Conservation (phyloP, 192 early-diverging fungal species). For the Gamsiella multidivaricata region DNA sequence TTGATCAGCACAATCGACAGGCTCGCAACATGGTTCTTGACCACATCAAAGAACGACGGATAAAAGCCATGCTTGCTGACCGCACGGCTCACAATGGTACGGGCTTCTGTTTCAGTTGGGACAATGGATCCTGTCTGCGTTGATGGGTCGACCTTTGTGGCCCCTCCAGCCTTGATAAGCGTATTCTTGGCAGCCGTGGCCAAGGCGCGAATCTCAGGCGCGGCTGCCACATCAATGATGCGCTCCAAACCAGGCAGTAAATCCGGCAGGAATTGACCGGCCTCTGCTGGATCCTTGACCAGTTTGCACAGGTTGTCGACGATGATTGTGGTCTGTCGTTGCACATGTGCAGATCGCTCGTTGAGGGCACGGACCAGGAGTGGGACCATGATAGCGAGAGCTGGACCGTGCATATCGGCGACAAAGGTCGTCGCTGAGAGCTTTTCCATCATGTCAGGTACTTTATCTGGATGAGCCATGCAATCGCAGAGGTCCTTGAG, state of each 20-base stretch:
- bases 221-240: constrained; percentile 75
- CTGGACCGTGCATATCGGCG: constrained; percentile 78
- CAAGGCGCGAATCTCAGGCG: constrained; percentile 79
- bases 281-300: constrained; percentile 83
- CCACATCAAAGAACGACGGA: constrained; percentile 59
- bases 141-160: constrained; percentile 32
- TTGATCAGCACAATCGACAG: constrained; percentile 67
- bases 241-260: constrained; percentile 80
- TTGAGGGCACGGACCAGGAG: constrained; percentile 74
- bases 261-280: constrained; percentile 79
- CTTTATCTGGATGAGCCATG: constrained; percentile 83
- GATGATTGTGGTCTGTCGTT: constrained; percentile 80
- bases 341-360: constrained; percentile 71
- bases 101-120: constrained; percentile 52
- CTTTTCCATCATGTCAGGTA: constrained; percentile 78
- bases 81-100: constrained; percentile 55
- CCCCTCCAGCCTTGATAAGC: constrained; percentile 73
- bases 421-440: constrained; percentile 84
- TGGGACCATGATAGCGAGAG: constrained; percentile 83
- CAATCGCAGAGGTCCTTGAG: constrained; percentile 76
- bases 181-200: constrained; percentile 72
- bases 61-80: constrained; percentile 62
- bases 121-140: constrained; percentile 27
- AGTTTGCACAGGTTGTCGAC: constrained; percentile 90
- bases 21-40: constrained; percentile 66